Percentiles rank a stretch among this genome's conserved stretches.
These are phyloP conservation scores for Baorangia bicolor DNA, from an alignment of 768 basidiomycete genomes.

Conservation along the genomic window DNA sequence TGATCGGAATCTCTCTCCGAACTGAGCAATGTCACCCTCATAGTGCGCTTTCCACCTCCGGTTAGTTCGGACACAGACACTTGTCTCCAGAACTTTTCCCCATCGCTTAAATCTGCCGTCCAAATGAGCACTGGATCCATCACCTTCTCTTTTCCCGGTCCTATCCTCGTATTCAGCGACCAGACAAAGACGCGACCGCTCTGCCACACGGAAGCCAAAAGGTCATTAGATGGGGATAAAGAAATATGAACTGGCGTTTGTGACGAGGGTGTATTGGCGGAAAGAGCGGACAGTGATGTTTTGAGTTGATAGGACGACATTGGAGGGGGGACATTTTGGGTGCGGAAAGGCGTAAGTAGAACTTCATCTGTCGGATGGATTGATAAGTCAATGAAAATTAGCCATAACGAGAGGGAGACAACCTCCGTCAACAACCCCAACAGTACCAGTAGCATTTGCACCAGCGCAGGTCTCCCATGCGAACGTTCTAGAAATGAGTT, in stretches of 20 bases:
- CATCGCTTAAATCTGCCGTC: slow-evolving; percentile 25
- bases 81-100: slow-evolving; percentile 29
- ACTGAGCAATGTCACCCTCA: slow-evolving; percentile 41
- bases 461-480: slow-evolving; percentile 80
- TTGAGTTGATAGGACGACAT: slow-evolving; percentile 70
- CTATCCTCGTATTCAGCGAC: slow-evolving; percentile 62
- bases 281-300: slow-evolving; percentile 16
- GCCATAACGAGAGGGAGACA: slow-evolving; percentile 26
- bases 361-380: slow-evolving; percentile 51
- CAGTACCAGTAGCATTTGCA: slow-evolving; percentile 78
- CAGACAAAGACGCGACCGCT: slow-evolving; percentile 68
- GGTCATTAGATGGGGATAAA: slow-evolving; percentile 57
- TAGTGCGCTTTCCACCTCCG: neutral
- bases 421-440: slow-evolving; percentile 91
- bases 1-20: slow-evolving; percentile 35
- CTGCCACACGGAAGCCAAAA: slow-evolving; percentile 68
- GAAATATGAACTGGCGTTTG: slow-evolving; percentile 62
- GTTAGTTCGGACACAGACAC: slow-evolving; percentile 19
- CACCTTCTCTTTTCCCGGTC: slow-evolving; percentile 53
- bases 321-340: slow-evolving; percentile 97
- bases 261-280: neutral
- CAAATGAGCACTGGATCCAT: slow-evolving; percentile 53
- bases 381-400: neutral
- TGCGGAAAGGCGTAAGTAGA: slow-evolving; percentile 89
- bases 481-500: slow-evolving; percentile 60